Evolutionary conservation across 768 basidiomycete genomes (phyloP), one percentile per base, ranked within the genome.

Genomic region (Lactarius pseudohatsudake): DNA sequence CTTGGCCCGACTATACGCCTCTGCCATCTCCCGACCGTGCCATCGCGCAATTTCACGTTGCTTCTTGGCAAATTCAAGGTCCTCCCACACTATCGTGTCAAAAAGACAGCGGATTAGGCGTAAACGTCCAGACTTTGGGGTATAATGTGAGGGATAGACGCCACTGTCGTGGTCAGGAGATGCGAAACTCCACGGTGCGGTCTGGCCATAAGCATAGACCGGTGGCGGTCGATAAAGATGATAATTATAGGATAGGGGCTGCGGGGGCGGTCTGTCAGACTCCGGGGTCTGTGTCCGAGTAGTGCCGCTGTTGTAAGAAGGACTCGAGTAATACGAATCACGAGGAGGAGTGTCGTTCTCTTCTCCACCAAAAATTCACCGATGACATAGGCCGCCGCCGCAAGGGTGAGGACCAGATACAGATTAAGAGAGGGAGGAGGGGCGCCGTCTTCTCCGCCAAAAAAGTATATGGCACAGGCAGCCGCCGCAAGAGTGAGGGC

Each of bases 21-120:
- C 20, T 0, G 0, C 3, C 58, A 64, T 64, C 28, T 64, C 36
- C 20, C 50, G 32, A 30, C 26, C 2, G 0, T n/a, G 22, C n/a
- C 28, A 20, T 56, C 32, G 62, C 13, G 66, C 66, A 30, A 22
- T 4, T 7, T 56, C 53, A 16, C 66, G 57, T 45, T 64, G 43
- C 20, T 55, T 16, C 3, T 11, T 45, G 18, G 62, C 53, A 7
- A 7, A 30, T 0, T 50, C n/a, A 18, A 20, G 20, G 6, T 32
- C 22, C 36, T 64, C 32, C 1, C 45, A 26, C 15, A 18, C 22
- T 13, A 22, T n/a, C 28, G 40, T 47, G 15, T 59, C 43, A 18
- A 28, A 28, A 30, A 22, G 47, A 50, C 9, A 10, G 13, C 7
- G 47, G 47, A 6, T 22, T n/a, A n/a, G n/a, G 36, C 6, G 11